phyloP scores from a whole-genome alignment of 164 flowering plant genomes.

The Macadamia tetraphylla region DNA sequence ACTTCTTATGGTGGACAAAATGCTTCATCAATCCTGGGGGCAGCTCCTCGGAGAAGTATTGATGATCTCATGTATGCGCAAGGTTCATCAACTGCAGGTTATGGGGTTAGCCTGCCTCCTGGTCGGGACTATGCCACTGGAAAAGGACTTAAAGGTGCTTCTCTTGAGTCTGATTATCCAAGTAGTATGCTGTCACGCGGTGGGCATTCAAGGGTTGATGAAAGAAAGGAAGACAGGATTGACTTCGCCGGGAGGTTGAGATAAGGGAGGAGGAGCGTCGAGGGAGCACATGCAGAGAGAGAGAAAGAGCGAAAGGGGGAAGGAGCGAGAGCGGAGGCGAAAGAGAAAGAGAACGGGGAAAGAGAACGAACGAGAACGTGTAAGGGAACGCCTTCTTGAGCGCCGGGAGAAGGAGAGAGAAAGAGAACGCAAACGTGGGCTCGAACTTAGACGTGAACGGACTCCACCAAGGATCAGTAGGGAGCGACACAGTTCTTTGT shows the following conservation, averaged over 20 bases:
- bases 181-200: slow-evolving; percentile 44
- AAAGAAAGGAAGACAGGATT: slow-evolving; percentile 62
- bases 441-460: slow-evolving; percentile 61
- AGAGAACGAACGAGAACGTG: slow-evolving; percentile 32
- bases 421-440: slow-evolving; percentile 55
- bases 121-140: slow-evolving; percentile 87
- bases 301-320: slow-evolving; percentile 61
- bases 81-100: slow-evolving; percentile 69
- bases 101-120: slow-evolving; percentile 97
- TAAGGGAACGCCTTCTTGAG: slow-evolving; percentile 25
- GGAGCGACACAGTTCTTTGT: slow-evolving; percentile 60
- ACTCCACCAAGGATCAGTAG: slow-evolving; percentile 63
- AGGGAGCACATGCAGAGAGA: slow-evolving; percentile 60
- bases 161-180: slow-evolving; percentile 62
- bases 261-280: slow-evolving; percentile 79
- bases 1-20: slow-evolving; percentile 58
- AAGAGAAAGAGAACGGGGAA: background rate
- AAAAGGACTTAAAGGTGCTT: slow-evolving; percentile 63
- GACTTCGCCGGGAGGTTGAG: slow-evolving; percentile 61
- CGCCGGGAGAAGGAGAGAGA: slow-evolving; percentile 49
- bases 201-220: slow-evolving; percentile 53
- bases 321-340: slow-evolving; percentile 18
- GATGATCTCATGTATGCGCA: slow-evolving; percentile 67
- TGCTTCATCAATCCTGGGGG: slow-evolving; percentile 79
- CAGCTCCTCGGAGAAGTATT: slow-evolving; percentile 64